A percentile compares a stretch with the other conserved stretches of the same genome.
phyloP scores from a whole-genome alignment of 768 basidiomycete genomes.

The Termitomyces sp. region DNA sequence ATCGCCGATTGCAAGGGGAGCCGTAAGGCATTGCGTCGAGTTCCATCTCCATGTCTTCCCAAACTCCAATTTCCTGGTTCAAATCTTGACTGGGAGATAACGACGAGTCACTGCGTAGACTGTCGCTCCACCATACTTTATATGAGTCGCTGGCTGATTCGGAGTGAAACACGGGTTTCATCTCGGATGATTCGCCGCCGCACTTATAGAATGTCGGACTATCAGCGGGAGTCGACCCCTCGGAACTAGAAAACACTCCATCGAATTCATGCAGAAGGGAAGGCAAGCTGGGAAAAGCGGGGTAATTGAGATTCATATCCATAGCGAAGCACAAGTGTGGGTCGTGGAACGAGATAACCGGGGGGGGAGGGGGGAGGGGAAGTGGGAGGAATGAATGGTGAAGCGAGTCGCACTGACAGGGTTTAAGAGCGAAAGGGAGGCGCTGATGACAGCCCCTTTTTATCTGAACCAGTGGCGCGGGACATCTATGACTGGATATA shows the following conservation, averaged over 20 bases:
- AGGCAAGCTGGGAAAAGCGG: constrained; percentile 4
- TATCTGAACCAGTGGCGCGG: constrained; percentile 24
- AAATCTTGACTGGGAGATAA: background rate
- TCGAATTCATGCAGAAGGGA: constrained; percentile 2
- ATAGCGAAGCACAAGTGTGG: background rate
- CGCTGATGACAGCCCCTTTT: constrained; percentile 17
- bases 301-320: constrained; percentile 6
- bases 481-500: constrained; percentile 25
- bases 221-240: constrained; percentile 14
- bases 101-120: background rate
- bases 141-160: constrained; percentile 5
- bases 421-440: constrained; percentile 18
- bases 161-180: constrained; percentile 14
- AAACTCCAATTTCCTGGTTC: constrained; percentile 4
- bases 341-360: background rate
- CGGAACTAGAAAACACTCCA: constrained; percentile 1
- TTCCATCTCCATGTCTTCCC: constrained; percentile 9
- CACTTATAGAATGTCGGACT: constrained; percentile 15
- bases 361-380: constrained; percentile 2
- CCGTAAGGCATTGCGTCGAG: constrained; percentile 1
- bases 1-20: background rate
- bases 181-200: constrained; percentile 17
- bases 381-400: too few relatives aligned
- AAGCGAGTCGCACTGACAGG: constrained; percentile 1
- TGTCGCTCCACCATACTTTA: constrained; percentile 7